phyloP scores from a whole-genome alignment of 306 rosid genomes.

The Trichosanthes cucumerina region DNA sequence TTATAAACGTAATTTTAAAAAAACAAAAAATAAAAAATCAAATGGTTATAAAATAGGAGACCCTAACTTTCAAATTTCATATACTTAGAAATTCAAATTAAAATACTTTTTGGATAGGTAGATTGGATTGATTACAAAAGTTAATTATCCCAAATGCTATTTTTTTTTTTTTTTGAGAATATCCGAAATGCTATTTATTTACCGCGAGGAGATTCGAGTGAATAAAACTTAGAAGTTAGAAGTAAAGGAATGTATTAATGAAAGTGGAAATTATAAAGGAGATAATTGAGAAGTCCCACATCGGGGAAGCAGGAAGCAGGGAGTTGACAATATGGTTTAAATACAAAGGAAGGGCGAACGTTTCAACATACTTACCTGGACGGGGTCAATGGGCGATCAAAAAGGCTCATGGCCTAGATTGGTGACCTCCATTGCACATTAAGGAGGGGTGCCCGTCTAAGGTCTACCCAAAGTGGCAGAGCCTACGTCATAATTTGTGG shows the following conservation, averaged over 20 bases:
- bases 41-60: too few relatives aligned
- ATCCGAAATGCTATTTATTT: too few relatives aligned
- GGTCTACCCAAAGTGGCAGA: conserved; percentile 36
- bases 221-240: neutral
- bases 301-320: neutral
- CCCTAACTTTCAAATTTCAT: too few relatives aligned
- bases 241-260: neutral
- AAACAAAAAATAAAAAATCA: too few relatives aligned
- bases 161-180: too few relatives aligned
- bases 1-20: too few relatives aligned
- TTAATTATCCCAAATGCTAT: too few relatives aligned
- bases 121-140: too few relatives aligned
- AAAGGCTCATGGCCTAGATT: conserved; percentile 29
- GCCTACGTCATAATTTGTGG: conserved; percentile 50
- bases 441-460: conserved; percentile 24
- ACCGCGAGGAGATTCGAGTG: too few relatives aligned
- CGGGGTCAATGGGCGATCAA: conserved; percentile 25
- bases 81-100: too few relatives aligned
- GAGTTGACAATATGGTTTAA: too few relatives aligned
- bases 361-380: conserved; percentile 32
- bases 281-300: neutral
- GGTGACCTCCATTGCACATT: conserved; percentile 39
- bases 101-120: too few relatives aligned
- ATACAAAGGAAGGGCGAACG: neutral
- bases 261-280: neutral